Percentiles rank a stretch among this genome's conserved stretches.
Conservation (phyloP, 2,329 filamentous ascomycete genomes). For the Moelleriella libera region DNA sequence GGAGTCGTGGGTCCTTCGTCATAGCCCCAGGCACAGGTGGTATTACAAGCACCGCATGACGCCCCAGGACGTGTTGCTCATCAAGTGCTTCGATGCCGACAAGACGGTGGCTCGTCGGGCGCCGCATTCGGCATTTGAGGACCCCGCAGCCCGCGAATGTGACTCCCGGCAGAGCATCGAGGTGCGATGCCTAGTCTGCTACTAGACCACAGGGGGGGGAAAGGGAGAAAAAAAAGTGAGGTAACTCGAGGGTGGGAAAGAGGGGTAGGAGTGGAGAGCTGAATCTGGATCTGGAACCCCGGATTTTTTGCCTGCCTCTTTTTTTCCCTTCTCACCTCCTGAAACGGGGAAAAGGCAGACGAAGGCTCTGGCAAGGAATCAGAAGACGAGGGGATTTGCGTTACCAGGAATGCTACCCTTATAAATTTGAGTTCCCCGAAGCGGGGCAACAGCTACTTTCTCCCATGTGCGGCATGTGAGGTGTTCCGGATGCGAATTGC, state of each 20-base stretch:
- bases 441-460: no score
- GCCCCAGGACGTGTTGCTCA: slow-evolving; percentile 39
- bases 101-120: slow-evolving; percentile 35
- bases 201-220: slow-evolving; percentile 19
- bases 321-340: no score
- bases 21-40: slow-evolving; percentile 31
- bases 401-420: background rate
- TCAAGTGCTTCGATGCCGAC: slow-evolving; percentile 52
- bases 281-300: no score
- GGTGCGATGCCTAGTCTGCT: slow-evolving; percentile 48
- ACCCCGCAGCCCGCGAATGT: slow-evolving; percentile 36
- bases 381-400: background rate
- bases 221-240: background rate
- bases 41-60: slow-evolving; percentile 36
- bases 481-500: no score
- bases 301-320: no score
- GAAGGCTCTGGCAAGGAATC: no score
- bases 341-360: no score
- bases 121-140: slow-evolving; percentile 39
- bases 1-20: slow-evolving; percentile 30
- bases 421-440: background rate
- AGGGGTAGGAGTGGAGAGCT: no score
- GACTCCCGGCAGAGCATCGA: slow-evolving; percentile 49
- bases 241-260: no score
- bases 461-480: no score